These are phyloP conservation scores for Debaryomyces castellii DNA, from an alignment of 805 yeast species.

Conservation along the genomic window DNA sequence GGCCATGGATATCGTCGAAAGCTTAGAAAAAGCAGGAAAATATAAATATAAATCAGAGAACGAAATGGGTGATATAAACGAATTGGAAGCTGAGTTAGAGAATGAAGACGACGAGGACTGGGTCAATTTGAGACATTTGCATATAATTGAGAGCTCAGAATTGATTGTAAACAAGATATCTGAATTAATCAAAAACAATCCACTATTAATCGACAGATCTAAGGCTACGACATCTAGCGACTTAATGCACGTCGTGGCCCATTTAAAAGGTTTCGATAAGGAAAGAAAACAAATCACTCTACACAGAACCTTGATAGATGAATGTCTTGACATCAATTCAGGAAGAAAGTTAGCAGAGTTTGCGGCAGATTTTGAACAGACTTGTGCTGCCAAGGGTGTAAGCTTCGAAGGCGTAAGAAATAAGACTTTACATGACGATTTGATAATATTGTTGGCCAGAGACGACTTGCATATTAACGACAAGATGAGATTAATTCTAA, in stretches of 20 bases:
- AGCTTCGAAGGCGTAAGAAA: constrained; percentile 66
- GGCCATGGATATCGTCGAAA: constrained; percentile 70
- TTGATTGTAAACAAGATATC: constrained; percentile 55
- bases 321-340: constrained; percentile 61
- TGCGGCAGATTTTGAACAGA: constrained; percentile 84
- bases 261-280: constrained; percentile 63
- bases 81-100: constrained; percentile 40
- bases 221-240: constrained; percentile 67
- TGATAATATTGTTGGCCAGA: constrained; percentile 54
- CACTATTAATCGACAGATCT: constrained; percentile 68
- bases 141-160: constrained; percentile 73
- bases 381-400: constrained; percentile 69
- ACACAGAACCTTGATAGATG: constrained; percentile 63
- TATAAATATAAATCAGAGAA: constrained; percentile 57
- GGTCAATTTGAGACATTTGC: constrained; percentile 68
- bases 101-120: constrained; percentile 72
- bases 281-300: constrained; percentile 59
- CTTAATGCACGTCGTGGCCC: constrained; percentile 72
- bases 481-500: constrained; percentile 69
- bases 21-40: constrained; percentile 39
- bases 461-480: constrained; percentile 56
- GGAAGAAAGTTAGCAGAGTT: constrained; percentile 58
- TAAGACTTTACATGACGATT: constrained; percentile 58
- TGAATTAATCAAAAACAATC: constrained; percentile 69
- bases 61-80: constrained; percentile 42